Base-by-base conservation (phyloP, 441 rosid species). In the Bocquillonia castaneifolia region DNA sequence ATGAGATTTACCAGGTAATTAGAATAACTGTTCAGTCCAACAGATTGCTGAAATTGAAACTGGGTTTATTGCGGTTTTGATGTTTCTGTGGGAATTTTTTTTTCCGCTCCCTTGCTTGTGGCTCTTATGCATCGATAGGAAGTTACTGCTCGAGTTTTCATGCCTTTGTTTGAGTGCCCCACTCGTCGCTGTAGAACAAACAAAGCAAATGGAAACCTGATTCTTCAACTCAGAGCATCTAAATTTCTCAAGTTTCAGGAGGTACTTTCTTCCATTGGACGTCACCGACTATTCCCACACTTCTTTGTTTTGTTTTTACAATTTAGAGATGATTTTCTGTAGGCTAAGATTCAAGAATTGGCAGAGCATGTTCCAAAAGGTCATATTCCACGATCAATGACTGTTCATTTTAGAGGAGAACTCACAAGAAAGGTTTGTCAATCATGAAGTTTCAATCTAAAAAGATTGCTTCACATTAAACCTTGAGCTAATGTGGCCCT, bases 311-410 rank as follows among this genome's bases (percentile, higher is more conserved):
- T 59, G 56, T 9, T 69, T 65, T 48, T 72, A 10, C 74, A 59
- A 77, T 22, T 20, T 51, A n/a, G 22, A 68, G 51, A 34, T 69
- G 42, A 22, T 62, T 29, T 51, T 53, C 76, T 80, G 70, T 86
- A 95, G 99, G 99, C 99, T 59, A 95, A 95, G 82, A 86, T 95
- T 81, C 99, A 92, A 80, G 99, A 95, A 83, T 79, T 95, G 81
- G 90, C 99, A 29, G 99, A 95, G 73, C 97, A 95, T 70, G 98
- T 95, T 53, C 99, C 99, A 52, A 92, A 92, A 77, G 97, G 99
- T 68, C 99, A 95, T 75, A 95, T 95, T 77, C 99, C 98, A 0
- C 80, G 98, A 72, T 80, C 98, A 40, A 95, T 95, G 98, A 85
- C 92, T 13, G 83, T 95, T 83, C 99, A 95, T 85, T 85, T 95